phyloP scores from a whole-genome alignment of 371 early-diverging fungal genomes.

The Polyrhizophydium stewartii region DNA sequence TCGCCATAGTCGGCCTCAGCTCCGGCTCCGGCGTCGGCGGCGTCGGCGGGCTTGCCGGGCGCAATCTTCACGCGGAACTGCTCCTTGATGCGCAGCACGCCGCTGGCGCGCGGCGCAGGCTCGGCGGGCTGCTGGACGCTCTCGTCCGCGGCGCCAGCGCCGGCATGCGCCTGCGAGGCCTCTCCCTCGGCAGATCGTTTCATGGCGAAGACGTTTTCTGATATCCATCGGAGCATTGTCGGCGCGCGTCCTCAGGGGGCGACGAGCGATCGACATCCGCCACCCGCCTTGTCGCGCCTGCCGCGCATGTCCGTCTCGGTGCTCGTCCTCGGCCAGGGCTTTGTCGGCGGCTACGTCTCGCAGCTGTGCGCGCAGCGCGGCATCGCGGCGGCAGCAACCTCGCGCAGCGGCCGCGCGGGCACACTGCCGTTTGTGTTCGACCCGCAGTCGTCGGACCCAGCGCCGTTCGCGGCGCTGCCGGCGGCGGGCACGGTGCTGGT shows the following conservation, averaged over 20 bases:
- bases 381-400: slow-evolving; percentile 21
- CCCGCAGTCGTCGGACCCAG: slow-evolving; percentile 20
- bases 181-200: no score
- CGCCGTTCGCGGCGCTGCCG: slow-evolving; percentile 30
- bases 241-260: no score
- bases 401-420: slow-evolving; percentile 40
- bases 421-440: slow-evolving; percentile 42
- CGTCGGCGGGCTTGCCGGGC: not conserved
- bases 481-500: slow-evolving; percentile 36
- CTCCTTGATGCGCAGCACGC: not conserved
- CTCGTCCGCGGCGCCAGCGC: no score
- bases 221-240: no score
- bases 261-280: no score
- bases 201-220: no score
- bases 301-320: slow-evolving; percentile 7
- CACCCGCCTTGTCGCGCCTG: no score
- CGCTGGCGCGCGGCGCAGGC: not conserved
- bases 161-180: no score
- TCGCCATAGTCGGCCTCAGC: not conserved
- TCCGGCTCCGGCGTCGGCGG: not conserved
- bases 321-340: slow-evolving; percentile 34
- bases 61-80: not conserved
- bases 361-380: not conserved
- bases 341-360: slow-evolving; percentile 25
- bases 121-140: no score